A percentile compares a stretch with the other conserved stretches of the same genome.
phyloP scores from a whole-genome alignment of 805 yeast genomes.

The Lachancea fermentati region DNA sequence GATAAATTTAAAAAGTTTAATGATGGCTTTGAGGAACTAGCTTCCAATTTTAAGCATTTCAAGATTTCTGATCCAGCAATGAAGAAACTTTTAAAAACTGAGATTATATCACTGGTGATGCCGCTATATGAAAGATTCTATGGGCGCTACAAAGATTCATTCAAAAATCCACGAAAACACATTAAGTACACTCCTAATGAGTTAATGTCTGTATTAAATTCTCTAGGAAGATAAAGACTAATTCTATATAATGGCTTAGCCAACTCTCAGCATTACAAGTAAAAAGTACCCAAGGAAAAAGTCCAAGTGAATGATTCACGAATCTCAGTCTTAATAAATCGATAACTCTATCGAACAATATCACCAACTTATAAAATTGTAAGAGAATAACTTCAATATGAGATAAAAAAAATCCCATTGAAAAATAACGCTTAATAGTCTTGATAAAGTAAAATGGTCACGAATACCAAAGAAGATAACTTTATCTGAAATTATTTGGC shows the following conservation, averaged over 20 bases:
- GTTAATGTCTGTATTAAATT: conserved; percentile 24
- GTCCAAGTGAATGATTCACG: no score
- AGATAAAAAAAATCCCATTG: no score
- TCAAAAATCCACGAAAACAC: conserved; percentile 34
- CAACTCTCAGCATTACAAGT: no score
- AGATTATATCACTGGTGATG: conserved; percentile 62
- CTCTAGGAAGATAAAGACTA: conserved; percentile 17
- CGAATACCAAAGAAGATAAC: no score
- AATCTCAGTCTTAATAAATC: no score
- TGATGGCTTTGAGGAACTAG: conserved; percentile 72
- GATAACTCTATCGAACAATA: no score
- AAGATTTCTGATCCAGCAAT: conserved; percentile 62
- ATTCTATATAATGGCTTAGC: background rate
- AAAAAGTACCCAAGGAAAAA: no score
- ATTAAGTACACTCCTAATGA: conserved; percentile 33
- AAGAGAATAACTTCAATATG: no score
- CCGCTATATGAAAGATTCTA: conserved; percentile 84
- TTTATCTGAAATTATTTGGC: background rate
- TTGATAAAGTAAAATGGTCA: no score
- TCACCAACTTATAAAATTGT: no score
- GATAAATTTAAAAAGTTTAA: conserved; percentile 82
- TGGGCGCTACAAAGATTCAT: conserved; percentile 46
- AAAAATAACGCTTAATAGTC: no score
- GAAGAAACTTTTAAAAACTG: conserved; percentile 58
- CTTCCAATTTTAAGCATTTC: conserved; percentile 57